Evolutionary conservation across 2,329 filamentous ascomycete genomes (phyloP).

Genomic region (Aspergillus sp.): DNA sequence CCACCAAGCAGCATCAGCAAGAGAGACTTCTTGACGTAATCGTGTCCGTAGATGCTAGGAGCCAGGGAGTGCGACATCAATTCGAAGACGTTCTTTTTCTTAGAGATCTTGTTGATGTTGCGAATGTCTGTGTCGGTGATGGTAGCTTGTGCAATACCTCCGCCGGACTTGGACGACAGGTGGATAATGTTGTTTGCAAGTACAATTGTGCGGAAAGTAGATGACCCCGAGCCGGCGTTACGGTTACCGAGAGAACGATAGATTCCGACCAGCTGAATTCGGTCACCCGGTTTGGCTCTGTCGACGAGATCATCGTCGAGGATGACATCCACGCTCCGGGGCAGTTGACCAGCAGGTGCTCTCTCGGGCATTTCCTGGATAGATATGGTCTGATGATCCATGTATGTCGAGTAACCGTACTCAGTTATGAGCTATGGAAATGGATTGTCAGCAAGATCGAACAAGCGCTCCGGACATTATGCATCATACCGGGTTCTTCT

Average conservation of each 20-base stretch:
- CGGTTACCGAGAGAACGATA: constrained; percentile 92
- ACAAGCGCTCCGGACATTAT: neutral
- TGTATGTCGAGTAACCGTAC: constrained; percentile 92
- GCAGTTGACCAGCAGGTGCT: constrained; percentile 90
- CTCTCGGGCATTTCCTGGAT: constrained; percentile 99
- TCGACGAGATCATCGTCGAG: constrained; percentile 96
- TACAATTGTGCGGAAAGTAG: constrained; percentile 90
- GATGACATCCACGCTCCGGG: constrained; percentile 92
- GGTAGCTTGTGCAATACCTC: constrained; percentile 83
- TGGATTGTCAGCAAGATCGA: constrained; percentile 11
- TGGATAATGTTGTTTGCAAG: constrained; percentile 94
- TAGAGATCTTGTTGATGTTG: constrained; percentile 96
- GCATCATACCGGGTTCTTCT: constrained; percentile 70
- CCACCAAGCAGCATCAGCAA: constrained; percentile 91
- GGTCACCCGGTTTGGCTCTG: constrained; percentile 88
- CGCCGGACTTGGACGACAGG: constrained; percentile 92
- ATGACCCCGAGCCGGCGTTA: constrained; percentile 85
- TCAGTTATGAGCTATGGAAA: constrained; percentile 73
- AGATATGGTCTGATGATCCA: constrained; percentile 95
- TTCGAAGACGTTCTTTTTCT: constrained; percentile 91
- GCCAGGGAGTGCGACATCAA: constrained; percentile 90
- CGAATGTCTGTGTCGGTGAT: constrained; percentile 97
- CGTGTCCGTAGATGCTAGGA: constrained; percentile 94
- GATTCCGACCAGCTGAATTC: constrained; percentile 94
- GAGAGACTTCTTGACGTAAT: constrained; percentile 97